A percentile compares a stretch with the other conserved stretches of the same genome.
phyloP scores from a whole-genome alignment of 441 rosid genomes.

The Gossypium davidsonii region DNA sequence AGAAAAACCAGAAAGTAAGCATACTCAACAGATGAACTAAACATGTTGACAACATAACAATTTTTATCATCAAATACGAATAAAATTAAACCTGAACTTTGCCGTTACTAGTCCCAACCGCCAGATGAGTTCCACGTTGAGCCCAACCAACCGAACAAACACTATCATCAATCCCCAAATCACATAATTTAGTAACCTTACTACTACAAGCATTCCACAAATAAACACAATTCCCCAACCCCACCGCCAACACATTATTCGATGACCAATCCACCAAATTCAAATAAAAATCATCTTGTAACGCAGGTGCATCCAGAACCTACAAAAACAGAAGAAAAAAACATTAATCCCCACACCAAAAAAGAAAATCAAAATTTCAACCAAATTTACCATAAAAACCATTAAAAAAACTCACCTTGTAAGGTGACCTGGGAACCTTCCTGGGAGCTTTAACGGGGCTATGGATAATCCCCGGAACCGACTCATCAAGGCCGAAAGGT shows the following conservation, averaged over 20 bases:
- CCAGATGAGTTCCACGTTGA: slow-evolving; percentile 69
- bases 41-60: not conserved
- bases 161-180: slow-evolving; percentile 75
- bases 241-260: slow-evolving; percentile 85
- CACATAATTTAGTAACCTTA: slow-evolving; percentile 93
- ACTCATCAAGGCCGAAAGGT: slow-evolving; percentile 57
- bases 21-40: not conserved
- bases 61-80: not conserved
- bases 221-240: slow-evolving; percentile 86
- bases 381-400: not conserved
- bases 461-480: slow-evolving; percentile 47
- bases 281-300: slow-evolving; percentile 97
- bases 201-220: slow-evolving; percentile 98
- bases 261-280: slow-evolving; percentile 96
- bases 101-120: slow-evolving; percentile 85
- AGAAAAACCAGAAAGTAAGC: not conserved
- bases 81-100: slow-evolving; percentile 67
- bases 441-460: slow-evolving; percentile 67
- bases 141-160: slow-evolving; percentile 98
- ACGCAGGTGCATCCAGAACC: slow-evolving; percentile 95
- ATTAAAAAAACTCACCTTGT: slow-evolving; percentile 44
- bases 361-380: not conserved
- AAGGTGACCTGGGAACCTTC: slow-evolving; percentile 84
- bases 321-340: slow-evolving; percentile 22
- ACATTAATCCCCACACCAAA: not conserved